These are phyloP conservation scores for Colletotrichum sp. DNA, from an alignment of 2,329 filamentous ascomycete species.

Conservation along the genomic window DNA sequence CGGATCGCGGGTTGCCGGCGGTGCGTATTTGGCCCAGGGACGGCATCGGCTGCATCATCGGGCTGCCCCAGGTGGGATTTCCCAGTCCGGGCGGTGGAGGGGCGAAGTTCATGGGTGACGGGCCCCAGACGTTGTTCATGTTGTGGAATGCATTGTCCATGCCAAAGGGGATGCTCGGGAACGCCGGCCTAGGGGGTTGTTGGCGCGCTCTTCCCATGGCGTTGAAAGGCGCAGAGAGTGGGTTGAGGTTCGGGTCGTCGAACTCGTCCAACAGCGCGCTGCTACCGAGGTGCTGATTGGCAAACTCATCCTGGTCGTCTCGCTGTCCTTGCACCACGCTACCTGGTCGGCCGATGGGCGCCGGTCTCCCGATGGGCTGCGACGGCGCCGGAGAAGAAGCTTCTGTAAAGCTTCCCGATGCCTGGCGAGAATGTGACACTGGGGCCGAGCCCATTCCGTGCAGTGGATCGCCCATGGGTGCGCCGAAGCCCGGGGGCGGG, in stretches of 20 bases:
- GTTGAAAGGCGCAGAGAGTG: constrained; percentile 34
- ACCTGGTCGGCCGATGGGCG: constrained; percentile 86
- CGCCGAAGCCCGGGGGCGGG: constrained; percentile 60
- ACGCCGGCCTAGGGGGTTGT: constrained; percentile 53
- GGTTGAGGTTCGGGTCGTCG: constrained; percentile 59
- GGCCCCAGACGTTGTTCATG: constrained; percentile 46
- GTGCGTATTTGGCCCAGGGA: constrained; percentile 4
- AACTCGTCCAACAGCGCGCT: constrained; percentile 83
- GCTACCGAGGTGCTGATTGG: constrained; percentile 84
- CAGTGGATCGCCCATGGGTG: constrained; percentile 45
- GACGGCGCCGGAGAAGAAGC: constrained; percentile 54
- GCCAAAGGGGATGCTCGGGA: constrained; percentile 42
- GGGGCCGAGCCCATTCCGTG: constrained; percentile 45
- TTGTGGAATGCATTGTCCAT: constrained; percentile 43
- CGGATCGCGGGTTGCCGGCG: constrained; percentile 27
- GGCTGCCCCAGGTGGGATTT: constrained; percentile 39
- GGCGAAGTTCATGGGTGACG: constrained; percentile 32
- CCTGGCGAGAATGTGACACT: constrained; percentile 74
- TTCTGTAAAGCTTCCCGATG: constrained; percentile 71
- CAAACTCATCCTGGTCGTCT: constrained; percentile 65
- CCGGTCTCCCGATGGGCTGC: constrained; percentile 80
- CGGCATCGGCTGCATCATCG: constrained; percentile 13
- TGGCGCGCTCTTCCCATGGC: constrained; percentile 43
- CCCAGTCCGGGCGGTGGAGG: constrained; percentile 51
- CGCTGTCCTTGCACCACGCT: constrained; percentile 67